A percentile compares a stretch with the other conserved stretches of the same genome.
phyloP scores from a whole-genome alignment of 371 early-diverging fungal species.

The Amoeboaphelidium occidentale region DNA sequence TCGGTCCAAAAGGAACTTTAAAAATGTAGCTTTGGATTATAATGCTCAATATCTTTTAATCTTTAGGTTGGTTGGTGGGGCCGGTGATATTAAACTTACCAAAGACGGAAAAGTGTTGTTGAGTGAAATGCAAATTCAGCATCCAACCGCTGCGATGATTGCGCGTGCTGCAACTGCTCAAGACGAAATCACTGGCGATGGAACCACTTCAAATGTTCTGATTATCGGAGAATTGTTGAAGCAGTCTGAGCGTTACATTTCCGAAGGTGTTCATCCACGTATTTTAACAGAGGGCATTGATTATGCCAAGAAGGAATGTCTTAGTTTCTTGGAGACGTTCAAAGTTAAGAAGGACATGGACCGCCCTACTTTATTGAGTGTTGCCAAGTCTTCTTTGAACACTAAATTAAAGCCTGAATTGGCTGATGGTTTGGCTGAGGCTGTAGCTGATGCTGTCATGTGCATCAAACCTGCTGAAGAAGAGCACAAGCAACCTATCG shows the following conservation, averaged over 20 bases:
- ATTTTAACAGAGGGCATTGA: conserved; percentile 92
- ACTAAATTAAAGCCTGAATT: conserved; percentile 81
- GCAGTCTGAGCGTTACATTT: conserved; percentile 80
- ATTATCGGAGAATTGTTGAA: conserved; percentile 90
- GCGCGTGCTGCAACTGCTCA: conserved; percentile 96
- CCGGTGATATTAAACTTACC: conserved; percentile 40
- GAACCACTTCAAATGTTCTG: conserved; percentile 91
- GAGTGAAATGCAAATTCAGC: conserved; percentile 97
- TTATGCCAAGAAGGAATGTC: conserved; percentile 75
- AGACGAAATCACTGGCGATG: conserved; percentile 97
- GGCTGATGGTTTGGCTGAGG: conserved; percentile 78
- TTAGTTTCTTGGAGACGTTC: conserved; percentile 74
- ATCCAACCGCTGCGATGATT: conserved; percentile 98
- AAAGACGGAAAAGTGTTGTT: conserved; percentile 19
- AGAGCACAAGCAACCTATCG: conserved; percentile 50
- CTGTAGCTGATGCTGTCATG: conserved; percentile 87
- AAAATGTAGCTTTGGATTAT: conserved; percentile 68
- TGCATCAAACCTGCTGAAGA: conserved; percentile 49
- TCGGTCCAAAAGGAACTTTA: conserved; percentile 97
- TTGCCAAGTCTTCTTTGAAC: conserved; percentile 81
- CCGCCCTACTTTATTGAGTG: conserved; percentile 67
- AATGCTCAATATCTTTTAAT: conserved; percentile 6
- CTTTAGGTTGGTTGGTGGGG: conserved; percentile 77
- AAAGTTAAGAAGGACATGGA: conserved; percentile 47
- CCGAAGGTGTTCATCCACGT: conserved; percentile 92